Conservation (phyloP, 768 basidiomycete species). For the Rhodocollybia butyracea region DNA sequence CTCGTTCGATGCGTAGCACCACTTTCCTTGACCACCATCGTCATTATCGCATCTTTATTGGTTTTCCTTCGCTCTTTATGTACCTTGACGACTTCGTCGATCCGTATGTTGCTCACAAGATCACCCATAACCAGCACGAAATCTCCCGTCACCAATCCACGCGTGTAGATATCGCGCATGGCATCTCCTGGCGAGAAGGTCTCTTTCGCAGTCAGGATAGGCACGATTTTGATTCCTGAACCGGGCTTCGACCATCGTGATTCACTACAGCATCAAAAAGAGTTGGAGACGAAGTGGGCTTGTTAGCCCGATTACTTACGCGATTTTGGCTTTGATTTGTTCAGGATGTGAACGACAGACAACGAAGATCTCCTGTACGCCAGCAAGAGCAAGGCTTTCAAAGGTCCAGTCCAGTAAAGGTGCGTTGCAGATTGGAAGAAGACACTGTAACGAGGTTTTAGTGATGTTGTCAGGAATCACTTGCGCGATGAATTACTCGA, state of each 20-base stretch:
- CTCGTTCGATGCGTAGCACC: slow-evolving; percentile 70
- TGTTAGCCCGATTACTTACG: slow-evolving; percentile 46
- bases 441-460: slow-evolving; percentile 51
- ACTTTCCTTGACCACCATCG: slow-evolving; percentile 86
- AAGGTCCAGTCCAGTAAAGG: slow-evolving; percentile 95
- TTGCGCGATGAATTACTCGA: slow-evolving; percentile 50
- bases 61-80: slow-evolving; percentile 85
- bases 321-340: slow-evolving; percentile 80
- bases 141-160: slow-evolving; percentile 86
- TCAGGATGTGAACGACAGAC: slow-evolving; percentile 90
- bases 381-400: slow-evolving; percentile 90
- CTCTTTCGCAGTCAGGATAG: slow-evolving; percentile 82
- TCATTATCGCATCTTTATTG: slow-evolving; percentile 95
- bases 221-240: slow-evolving; percentile 78
- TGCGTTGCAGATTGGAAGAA: slow-evolving; percentile 92
- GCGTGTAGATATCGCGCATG: slow-evolving; percentile 90
- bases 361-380: slow-evolving; percentile 95
- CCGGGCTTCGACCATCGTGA: slow-evolving; percentile 85
- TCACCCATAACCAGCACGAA: slow-evolving; percentile 91
- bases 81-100: slow-evolving; percentile 83
- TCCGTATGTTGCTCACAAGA: slow-evolving; percentile 88
- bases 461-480: slow-evolving; percentile 3
- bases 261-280: slow-evolving; percentile 40
- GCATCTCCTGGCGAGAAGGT: slow-evolving; percentile 89
- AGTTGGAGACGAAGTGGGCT: slow-evolving; percentile 8